phyloP scores from a whole-genome alignment of 2,329 filamentous ascomycete genomes.

The Ophidiomyces ophidiicola region DNA sequence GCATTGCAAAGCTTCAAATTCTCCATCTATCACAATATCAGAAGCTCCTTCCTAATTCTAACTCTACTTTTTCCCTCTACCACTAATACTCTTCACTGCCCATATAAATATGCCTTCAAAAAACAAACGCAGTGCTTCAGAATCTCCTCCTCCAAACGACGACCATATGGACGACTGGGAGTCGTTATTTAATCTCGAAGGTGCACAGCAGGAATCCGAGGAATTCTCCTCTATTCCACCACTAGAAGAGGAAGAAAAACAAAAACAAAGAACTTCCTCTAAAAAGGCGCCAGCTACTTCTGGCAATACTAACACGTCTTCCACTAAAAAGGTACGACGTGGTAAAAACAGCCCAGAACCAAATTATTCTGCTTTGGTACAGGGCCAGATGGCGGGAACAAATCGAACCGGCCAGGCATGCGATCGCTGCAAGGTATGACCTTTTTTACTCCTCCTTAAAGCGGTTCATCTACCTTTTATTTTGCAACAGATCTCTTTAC shows the following conservation, averaged over 20 bases:
- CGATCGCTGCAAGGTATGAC: slow-evolving; percentile 23
- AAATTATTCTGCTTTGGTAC: slow-evolving; percentile 18
- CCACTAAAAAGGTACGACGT: slow-evolving; percentile 17
- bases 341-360: slow-evolving; percentile 18
- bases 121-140: background rate
- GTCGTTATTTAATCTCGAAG: slow-evolving; percentile 7
- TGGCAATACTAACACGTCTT: no score
- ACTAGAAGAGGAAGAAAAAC: background rate
- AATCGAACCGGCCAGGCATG: slow-evolving; percentile 20
- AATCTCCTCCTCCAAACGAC: background rate
- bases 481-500: background rate
- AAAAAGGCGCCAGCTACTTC: background rate
- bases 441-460: background rate
- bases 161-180: slow-evolving; percentile 5
- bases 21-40: background rate
- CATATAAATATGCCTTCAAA: slow-evolving; percentile 4
- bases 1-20: no score
- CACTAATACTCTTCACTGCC: background rate
- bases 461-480: background rate
- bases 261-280: background rate
- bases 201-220: slow-evolving; percentile 16
- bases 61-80: background rate
- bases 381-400: slow-evolving; percentile 14
- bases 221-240: no score
- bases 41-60: background rate